A percentile compares a stretch with the other conserved stretches of the same genome.
Evolutionary conservation across 495 filamentous ascomycete genomes (phyloP).

Genomic region (Aspergillus saccharolyticus): DNA sequence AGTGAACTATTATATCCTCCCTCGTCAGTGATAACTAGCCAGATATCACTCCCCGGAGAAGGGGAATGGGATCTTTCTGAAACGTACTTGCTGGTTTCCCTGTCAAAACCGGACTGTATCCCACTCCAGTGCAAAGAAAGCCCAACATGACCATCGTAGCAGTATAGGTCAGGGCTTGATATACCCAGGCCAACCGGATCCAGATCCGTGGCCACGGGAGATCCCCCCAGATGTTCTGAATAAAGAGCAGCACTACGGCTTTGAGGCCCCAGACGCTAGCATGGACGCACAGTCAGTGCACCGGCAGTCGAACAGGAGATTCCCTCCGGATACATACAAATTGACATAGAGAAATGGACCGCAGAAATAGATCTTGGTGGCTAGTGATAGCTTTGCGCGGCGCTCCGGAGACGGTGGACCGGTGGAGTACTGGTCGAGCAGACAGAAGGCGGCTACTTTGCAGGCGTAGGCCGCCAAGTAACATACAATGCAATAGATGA

Average conservation of each 20-base stretch:
- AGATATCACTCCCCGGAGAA: too few relatives aligned
- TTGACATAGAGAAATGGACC: neutral
- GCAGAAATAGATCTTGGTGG: too few relatives aligned
- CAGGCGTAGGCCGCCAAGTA: neutral
- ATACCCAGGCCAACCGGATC: neutral
- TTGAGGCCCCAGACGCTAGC: neutral
- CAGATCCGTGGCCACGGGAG: neutral
- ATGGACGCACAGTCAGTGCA: too few relatives aligned
- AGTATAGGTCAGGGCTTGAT: neutral
- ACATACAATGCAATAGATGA: conserved; percentile 7
- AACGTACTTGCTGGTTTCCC: too few relatives aligned
- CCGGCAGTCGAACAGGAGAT: too few relatives aligned
- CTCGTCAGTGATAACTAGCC: too few relatives aligned
- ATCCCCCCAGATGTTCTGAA: neutral
- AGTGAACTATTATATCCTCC: neutral
- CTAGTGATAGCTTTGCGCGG: too few relatives aligned
- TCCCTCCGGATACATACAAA: neutral
- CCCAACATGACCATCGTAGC: neutral
- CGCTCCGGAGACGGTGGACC: too few relatives aligned
- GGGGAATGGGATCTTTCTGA: too few relatives aligned
- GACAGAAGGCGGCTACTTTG: too few relatives aligned
- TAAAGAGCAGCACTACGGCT: neutral
- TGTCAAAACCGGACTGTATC: neutral
- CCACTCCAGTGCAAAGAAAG: neutral
- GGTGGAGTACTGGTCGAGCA: too few relatives aligned